Conservation (phyloP, 2,329 filamentous ascomycete genomes). For the Cordyceps tenuipes region DNA sequence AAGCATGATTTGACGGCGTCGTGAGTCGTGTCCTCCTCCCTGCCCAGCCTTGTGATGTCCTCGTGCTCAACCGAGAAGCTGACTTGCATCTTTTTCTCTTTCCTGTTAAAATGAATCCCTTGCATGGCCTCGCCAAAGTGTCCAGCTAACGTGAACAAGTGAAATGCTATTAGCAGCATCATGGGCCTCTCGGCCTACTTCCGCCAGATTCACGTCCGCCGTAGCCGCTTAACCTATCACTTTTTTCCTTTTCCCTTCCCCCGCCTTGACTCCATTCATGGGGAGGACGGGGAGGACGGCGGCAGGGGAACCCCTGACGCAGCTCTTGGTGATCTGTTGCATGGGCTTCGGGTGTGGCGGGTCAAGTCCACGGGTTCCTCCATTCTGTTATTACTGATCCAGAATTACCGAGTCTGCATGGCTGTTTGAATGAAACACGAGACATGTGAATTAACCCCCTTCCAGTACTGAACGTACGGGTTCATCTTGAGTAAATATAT, state of each 20-base stretch:
- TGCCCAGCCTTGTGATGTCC: background rate
- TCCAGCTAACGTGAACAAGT: background rate
- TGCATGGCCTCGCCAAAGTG: background rate
- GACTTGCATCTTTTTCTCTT: background rate
- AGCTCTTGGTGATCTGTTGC: slow-evolving; percentile 6
- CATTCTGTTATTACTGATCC: background rate
- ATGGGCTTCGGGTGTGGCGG: slow-evolving; percentile 2
- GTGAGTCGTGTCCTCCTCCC: background rate
- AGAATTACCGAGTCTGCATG: too few relatives aligned
- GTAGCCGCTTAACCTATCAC: background rate
- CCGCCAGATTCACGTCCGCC: background rate
- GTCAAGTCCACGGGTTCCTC: background rate
- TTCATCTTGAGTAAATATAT: too few relatives aligned
- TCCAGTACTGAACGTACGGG: too few relatives aligned
- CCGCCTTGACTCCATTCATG: background rate
- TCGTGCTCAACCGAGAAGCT: too few relatives aligned
- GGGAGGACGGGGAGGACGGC: background rate
- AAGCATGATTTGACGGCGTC: background rate
- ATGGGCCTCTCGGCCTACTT: background rate
- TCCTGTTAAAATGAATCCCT: background rate
- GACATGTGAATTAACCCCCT: too few relatives aligned
- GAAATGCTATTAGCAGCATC: background rate
- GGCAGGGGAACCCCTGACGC: slow-evolving; percentile 1
- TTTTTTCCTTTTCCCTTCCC: background rate
- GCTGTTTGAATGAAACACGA: too few relatives aligned